Conservation (phyloP, 78 protist genomes). For the Dictyostelium purpureum region DNA sequence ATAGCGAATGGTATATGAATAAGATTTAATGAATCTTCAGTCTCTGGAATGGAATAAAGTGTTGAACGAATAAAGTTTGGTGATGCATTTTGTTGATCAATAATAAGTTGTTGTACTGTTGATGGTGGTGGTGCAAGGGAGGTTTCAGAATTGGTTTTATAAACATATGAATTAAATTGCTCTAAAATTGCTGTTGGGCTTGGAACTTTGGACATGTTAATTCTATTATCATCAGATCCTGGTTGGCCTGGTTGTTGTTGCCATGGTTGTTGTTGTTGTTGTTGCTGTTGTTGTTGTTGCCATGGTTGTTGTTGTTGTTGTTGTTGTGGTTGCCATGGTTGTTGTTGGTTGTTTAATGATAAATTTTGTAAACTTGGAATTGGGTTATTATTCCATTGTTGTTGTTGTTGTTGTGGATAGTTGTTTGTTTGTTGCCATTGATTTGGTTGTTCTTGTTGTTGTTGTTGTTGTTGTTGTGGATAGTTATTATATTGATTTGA, state of each 20-base stretch:
- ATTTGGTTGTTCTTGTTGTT: background rate
- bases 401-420: background rate
- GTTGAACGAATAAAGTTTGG: slow-evolving; percentile 71
- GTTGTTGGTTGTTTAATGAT: slow-evolving; percentile 8
- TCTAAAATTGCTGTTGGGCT: slow-evolving; percentile 45
- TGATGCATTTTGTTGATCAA: slow-evolving; percentile 44
- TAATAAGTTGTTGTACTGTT: slow-evolving; percentile 10
- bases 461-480: background rate
- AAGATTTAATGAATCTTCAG: slow-evolving; percentile 8
- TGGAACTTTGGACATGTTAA: slow-evolving; percentile 47
- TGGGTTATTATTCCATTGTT: background rate
- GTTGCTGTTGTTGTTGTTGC: background rate
- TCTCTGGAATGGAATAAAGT: slow-evolving; percentile 70
- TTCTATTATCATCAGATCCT: slow-evolving; percentile 16
- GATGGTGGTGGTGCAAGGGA: slow-evolving; percentile 44
- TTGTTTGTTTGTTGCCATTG: background rate
- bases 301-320: slow-evolving; percentile 28
- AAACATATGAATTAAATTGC: slow-evolving; percentile 23
- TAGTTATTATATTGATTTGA: background rate
- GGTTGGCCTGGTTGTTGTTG: background rate
- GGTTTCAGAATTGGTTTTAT: background rate
- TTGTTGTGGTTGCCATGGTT: background rate
- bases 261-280: background rate
- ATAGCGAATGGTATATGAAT: slow-evolving; percentile 65
- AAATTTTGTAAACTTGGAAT: slow-evolving; percentile 9